Conservation (phyloP, 2,329 filamentous ascomycete species). For the Botryotinia convoluta region DNA sequence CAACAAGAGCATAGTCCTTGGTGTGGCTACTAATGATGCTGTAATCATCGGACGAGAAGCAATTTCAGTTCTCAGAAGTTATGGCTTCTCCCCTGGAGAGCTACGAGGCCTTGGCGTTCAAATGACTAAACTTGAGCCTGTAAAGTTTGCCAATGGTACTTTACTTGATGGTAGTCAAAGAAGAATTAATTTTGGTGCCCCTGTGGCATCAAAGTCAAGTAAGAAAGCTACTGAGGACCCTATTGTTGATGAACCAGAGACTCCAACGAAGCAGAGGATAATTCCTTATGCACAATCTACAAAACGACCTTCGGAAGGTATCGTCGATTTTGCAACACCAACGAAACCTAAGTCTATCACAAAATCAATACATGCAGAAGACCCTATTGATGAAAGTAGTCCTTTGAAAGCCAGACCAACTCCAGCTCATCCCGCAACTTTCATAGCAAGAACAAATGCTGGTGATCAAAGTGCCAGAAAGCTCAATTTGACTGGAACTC, state of each 20-base stretch:
- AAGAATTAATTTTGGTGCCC: slow-evolving; percentile 68
- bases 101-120: slow-evolving; percentile 90
- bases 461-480: slow-evolving; percentile 55
- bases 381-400: slow-evolving; percentile 56
- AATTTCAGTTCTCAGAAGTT: slow-evolving; percentile 76
- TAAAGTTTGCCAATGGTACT: slow-evolving; percentile 56
- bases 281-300: slow-evolving; percentile 17
- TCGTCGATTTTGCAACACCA: slow-evolving; percentile 33
- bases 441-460: slow-evolving; percentile 48
- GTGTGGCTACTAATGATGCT: slow-evolving; percentile 76
- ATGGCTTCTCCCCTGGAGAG: slow-evolving; percentile 84
- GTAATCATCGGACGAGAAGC: slow-evolving; percentile 76
- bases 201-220: slow-evolving; percentile 41
- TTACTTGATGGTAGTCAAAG: slow-evolving; percentile 72
- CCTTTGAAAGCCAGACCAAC: slow-evolving; percentile 49
- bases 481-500: slow-evolving; percentile 81
- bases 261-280: slow-evolving; percentile 39
- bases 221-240: slow-evolving; percentile 42
- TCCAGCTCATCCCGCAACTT: slow-evolving; percentile 51
- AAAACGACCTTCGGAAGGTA: slow-evolving; percentile 24
- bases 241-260: slow-evolving; percentile 48
- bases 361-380: slow-evolving; percentile 32
- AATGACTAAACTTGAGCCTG: slow-evolving; percentile 84
- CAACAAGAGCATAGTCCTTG: slow-evolving; percentile 82
- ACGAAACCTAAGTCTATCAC: slow-evolving; percentile 28